phyloP scores from a whole-genome alignment of 1,284 basidiomycete species.

The Trametes versicolor region DNA sequence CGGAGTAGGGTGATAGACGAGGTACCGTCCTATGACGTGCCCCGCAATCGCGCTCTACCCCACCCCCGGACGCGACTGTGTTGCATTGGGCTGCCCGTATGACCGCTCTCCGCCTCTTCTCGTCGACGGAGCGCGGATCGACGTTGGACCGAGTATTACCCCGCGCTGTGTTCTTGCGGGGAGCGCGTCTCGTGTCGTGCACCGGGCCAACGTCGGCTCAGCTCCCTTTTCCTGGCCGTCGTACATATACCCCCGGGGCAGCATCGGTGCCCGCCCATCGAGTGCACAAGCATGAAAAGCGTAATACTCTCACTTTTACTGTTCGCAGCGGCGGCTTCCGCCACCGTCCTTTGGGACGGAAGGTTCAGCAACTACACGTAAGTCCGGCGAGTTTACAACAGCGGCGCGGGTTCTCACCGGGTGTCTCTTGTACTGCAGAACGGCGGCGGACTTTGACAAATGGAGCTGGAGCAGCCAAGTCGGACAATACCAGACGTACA shows the following conservation, averaged over 20 bases:
- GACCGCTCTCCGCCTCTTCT: constrained; percentile 14
- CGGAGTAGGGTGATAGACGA: constrained; percentile 9
- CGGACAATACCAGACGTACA: constrained; percentile 41
- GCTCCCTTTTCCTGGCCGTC: constrained; percentile 4
- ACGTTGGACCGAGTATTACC: constrained; percentile 37
- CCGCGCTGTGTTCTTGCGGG: constrained; percentile 21
- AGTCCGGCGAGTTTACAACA: constrained; percentile 8
- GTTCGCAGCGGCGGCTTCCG: constrained; percentile 29
- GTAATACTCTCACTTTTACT: constrained; percentile 22
- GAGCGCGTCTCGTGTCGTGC: constrained; percentile 22
- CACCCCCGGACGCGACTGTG: constrained; percentile 2
- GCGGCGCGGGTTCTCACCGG: neutral
- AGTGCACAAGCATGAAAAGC: constrained; percentile 28
- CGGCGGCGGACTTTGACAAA: constrained; percentile 38
- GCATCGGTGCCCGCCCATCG: constrained; percentile 4
- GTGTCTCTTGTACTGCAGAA: constrained; percentile 27
- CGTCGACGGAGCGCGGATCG: constrained; percentile 31
- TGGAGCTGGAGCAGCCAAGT: constrained; percentile 43
- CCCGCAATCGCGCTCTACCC: constrained; percentile 12
- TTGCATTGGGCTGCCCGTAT: constrained; percentile 16
- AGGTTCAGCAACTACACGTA: constrained; percentile 41
- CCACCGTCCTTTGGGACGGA: constrained; percentile 41
- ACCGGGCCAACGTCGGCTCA: constrained; percentile 32
- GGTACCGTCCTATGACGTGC: constrained; percentile 18
- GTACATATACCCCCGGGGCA: constrained; percentile 21